Conservation (phyloP, 352 stramenopile genomes). For the Phytophthora fragariaefolia region DNA sequence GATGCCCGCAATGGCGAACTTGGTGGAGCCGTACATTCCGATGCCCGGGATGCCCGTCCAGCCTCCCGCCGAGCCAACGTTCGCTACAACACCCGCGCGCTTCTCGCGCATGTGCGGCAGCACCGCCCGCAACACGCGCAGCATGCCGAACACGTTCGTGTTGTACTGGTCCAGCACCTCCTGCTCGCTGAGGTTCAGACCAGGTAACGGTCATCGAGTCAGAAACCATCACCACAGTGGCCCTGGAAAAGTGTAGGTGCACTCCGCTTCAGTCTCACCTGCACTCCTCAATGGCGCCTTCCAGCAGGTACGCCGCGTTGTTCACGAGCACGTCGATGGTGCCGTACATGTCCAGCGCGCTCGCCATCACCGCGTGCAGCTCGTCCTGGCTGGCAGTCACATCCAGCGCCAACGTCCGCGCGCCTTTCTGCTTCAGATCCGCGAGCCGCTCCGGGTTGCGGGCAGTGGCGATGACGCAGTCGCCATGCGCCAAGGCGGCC, state of each 20-base stretch:
- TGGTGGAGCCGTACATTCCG: slow-evolving; percentile 49
- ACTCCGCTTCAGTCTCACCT: slow-evolving; percentile 26
- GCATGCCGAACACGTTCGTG: slow-evolving; percentile 57
- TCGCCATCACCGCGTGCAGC: slow-evolving; percentile 30
- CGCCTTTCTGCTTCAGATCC: slow-evolving; percentile 39
- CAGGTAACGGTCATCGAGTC: slow-evolving; percentile 30
- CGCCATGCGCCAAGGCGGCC: slow-evolving; percentile 35
- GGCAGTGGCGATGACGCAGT: slow-evolving; percentile 51
- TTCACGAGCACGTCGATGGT: slow-evolving; percentile 52
- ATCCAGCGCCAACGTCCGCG: slow-evolving; percentile 41
- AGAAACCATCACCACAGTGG: slow-evolving; percentile 24
- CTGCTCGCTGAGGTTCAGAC: slow-evolving; percentile 33
- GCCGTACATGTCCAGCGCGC: slow-evolving; percentile 28
- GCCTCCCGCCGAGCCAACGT: slow-evolving; percentile 47
- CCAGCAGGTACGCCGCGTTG: slow-evolving; percentile 49
- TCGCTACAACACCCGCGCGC: slow-evolving; percentile 43
- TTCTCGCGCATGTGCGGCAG: slow-evolving; percentile 51
- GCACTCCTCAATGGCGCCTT: slow-evolving; percentile 49
- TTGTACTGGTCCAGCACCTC: slow-evolving; percentile 49
- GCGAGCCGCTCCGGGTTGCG: slow-evolving; percentile 30
- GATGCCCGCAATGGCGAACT: slow-evolving; percentile 48
- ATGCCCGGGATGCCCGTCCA: slow-evolving; percentile 36
- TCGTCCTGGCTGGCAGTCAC: slow-evolving; percentile 41
- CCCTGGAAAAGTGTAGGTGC: slow-evolving; percentile 16
- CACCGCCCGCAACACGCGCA: slow-evolving; percentile 39